A percentile compares a stretch with the other conserved stretches of the same genome.
Conservation (phyloP, 176 grass and related monocot genomes). For the Triticum aestivum region IWGSC_CS_RefSeq_v2.1 NC_057809.1:111037153-111037652, state of each 20-base stretch:
- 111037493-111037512: not conserved
- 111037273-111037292: not conserved
- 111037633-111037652: conserved; percentile 71
- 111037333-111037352: conserved; percentile 90
- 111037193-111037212: not conserved
- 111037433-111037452: no score
- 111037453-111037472: not conserved
- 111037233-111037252: not conserved
- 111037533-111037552: not conserved
- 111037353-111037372: conserved; percentile 14
- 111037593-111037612: not conserved
- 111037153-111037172: not conserved
- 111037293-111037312: conserved; percentile 87
- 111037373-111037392: not conserved
- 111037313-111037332: conserved; percentile 82
- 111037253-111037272: conserved; percentile 31
- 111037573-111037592: not conserved
- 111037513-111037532: not conserved
- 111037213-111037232: not conserved
- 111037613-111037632: not conserved
- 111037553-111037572: not conserved
- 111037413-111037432: no score
- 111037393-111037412: no score
- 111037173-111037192: not conserved
- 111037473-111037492: not conserved